Evolutionary conservation across 331 rosid genomes (phyloP), one percentile per base, ranked within the genome.

Genomic region (Malus hybrid): DNA sequence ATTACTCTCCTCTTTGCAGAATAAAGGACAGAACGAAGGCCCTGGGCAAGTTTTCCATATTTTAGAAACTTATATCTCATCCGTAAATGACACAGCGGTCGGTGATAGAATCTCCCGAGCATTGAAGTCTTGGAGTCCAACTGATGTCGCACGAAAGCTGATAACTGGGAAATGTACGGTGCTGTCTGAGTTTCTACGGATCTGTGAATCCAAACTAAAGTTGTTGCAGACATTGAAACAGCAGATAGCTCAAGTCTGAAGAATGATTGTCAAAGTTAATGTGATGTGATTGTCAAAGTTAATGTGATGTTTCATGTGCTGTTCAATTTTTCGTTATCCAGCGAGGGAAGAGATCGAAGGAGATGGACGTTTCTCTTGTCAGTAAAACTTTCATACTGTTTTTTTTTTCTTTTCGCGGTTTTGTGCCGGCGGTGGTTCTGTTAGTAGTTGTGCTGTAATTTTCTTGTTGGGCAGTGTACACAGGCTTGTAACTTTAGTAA

Each of bases 91-190:
- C 5, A 48, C 18, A 1, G 92, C 90, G 30, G 63, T 89, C 9
- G 96, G 99, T 29, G 91, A 85, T 61, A 79, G 73, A 10, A 86
- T 90, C 68, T 76, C 86, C 57, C 89, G 78, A 66, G 86, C 96
- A 72, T 73, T 95, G 36, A 86, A 85, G 79, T 85, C 91, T 66
- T 95, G 99, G 99, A 86, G 75, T 76, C 82, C 86, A 24, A 86
- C 83, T 29, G 92, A 94, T 34, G 92, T 89, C n/a, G 91, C 89
- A 24, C 85, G 96, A 74, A 94, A 90, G 83, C 83, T 94, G 26
- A 65, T 84, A 36, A 81, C 81, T 2, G 96, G 97, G 75, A 94
- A 92, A 85, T 79, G 72, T 62, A 77, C 74, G 75, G 85, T 75
- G 13, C 64, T 90, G 74, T 80, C 70, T 10, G 92, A 92, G 68